A percentile compares a stretch with the other conserved stretches of the same genome.
phyloP scores from a whole-genome alignment of 2,329 filamentous ascomycete genomes.

The Chalaropsis ovoidea region DNA sequence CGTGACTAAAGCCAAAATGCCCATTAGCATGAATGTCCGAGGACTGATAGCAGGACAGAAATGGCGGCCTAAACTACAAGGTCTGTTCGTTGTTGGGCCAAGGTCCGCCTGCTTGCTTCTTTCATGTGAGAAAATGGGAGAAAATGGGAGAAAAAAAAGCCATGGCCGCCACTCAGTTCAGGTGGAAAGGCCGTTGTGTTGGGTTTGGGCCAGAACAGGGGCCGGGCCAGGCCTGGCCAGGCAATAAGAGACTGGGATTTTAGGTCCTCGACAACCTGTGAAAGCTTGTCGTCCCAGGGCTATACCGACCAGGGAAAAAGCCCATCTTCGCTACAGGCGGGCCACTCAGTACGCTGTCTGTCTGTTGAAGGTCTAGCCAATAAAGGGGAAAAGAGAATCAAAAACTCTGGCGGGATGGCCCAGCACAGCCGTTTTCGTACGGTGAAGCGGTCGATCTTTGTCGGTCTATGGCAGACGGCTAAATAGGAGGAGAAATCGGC shows the following conservation, averaged over 20 bases:
- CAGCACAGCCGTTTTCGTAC: not conserved
- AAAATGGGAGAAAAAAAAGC: not conserved
- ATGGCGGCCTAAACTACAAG: slow-evolving; percentile 1
- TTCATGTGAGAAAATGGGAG: not conserved
- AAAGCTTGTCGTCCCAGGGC: slow-evolving; percentile 6
- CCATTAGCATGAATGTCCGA: not conserved
- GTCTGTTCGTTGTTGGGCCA: not conserved
- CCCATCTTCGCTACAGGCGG: not conserved
- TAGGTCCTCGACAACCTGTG: not conserved
- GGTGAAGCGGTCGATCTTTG: slow-evolving; percentile 1
- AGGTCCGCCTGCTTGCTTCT: not conserved
- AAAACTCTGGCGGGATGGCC: not conserved
- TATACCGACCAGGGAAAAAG: not conserved
- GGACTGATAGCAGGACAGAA: not conserved
- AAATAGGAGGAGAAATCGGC: not conserved
- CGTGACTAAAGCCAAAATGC: not conserved
- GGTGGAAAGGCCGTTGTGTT: not conserved
- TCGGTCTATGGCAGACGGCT: not conserved
- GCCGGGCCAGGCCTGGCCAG: not conserved
- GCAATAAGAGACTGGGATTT: not conserved
- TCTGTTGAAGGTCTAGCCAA: not conserved
- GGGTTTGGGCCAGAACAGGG: slow-evolving; percentile 1
- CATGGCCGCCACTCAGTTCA: not conserved
- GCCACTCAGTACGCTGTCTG: not conserved
- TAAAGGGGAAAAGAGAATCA: not conserved